These are phyloP conservation scores for Trichophyton mentagrophytes DNA, from an alignment of 2,329 filamentous ascomycete species.

Conservation along the genomic window DNA sequence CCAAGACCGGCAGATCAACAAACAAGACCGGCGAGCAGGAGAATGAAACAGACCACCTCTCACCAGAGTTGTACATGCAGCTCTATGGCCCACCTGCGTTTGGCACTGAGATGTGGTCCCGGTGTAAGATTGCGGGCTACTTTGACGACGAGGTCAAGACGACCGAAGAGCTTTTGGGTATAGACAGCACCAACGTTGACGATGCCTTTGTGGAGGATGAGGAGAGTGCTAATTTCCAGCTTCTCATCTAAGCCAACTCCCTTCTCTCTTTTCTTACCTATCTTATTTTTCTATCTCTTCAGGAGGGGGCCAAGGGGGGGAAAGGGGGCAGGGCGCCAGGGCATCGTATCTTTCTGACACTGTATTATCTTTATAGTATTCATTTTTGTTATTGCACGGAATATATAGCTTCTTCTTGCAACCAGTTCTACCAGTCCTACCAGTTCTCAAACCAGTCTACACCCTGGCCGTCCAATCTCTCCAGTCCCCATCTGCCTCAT, in stretches of 20 bases:
- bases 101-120: slow-evolving; percentile 33
- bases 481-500: not conserved
- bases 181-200: slow-evolving; percentile 11
- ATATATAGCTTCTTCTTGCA: not conserved
- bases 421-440: too few species aligned
- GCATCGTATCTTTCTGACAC: not conserved
- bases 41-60: slow-evolving; percentile 20
- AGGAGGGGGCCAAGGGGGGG: too few species aligned
- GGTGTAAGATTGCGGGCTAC: slow-evolving; percentile 28
- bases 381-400: not conserved
- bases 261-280: not conserved
- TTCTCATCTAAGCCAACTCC: slow-evolving; percentile 20
- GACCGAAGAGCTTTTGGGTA: slow-evolving; percentile 6
- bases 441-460: not conserved
- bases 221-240: slow-evolving; percentile 28
- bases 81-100: slow-evolving; percentile 31
- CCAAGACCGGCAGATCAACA: slow-evolving; percentile 7
- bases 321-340: not conserved
- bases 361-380: not conserved
- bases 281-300: not conserved
- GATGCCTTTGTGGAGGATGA: slow-evolving; percentile 29
- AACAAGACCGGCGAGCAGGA: not conserved
- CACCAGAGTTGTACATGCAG: slow-evolving; percentile 32
- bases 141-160: slow-evolving; percentile 22
- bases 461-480: not conserved